Evolutionary conservation across 768 basidiomycete species (phyloP), one percentile per base, ranked within the genome.

Genomic region (Kwoniella dejecticola): DNA sequence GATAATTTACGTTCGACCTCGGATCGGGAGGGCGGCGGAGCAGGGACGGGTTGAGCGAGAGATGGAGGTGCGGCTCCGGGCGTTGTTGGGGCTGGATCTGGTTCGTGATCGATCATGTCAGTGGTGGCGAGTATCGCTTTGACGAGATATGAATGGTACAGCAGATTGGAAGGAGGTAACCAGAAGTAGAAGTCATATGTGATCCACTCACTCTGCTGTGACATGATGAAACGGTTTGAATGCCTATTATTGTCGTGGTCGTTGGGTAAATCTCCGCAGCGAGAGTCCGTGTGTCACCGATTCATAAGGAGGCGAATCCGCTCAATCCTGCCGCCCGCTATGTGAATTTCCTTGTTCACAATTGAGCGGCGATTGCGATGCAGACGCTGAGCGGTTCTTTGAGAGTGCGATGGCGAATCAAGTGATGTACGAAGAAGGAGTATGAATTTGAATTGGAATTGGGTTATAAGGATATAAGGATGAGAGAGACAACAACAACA

Each of bases 1-100:
- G 74, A 74, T 40, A 77, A 56, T 47, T 77, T 78, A 17, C 76
- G 62, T 60, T 78, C 72, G 26, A 77, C 66, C 57, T 78, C 77
- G 2, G 65, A 52, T 49, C 68, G 45, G 11, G 70, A 66, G 4
- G 77, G 76, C 15, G 75, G 70, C 23, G 67, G 59, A 12, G 72
- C 74, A 1, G 70, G 54, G 12, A 42, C 33, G 13, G 61, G 59
- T 48, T 36, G 62, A 47, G 60, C 36, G n/a, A 40, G 60, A 42
- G 42, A 38, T 41, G 40, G 31, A 6, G 21, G 48, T 26, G 5
- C 17, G 7, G 12, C 41, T 8, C 21, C 52, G 17, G 27, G 19
- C 52, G 40, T 40, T n/a, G 52, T 10, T 53, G 13, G 52, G 31
- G 36, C 4, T 6, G 48, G 31, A 11, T 50, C 33, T 50, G 7